phyloP scores from a whole-genome alignment of 2,329 filamentous ascomycete genomes.

The Pyrenophora teres region DNA sequence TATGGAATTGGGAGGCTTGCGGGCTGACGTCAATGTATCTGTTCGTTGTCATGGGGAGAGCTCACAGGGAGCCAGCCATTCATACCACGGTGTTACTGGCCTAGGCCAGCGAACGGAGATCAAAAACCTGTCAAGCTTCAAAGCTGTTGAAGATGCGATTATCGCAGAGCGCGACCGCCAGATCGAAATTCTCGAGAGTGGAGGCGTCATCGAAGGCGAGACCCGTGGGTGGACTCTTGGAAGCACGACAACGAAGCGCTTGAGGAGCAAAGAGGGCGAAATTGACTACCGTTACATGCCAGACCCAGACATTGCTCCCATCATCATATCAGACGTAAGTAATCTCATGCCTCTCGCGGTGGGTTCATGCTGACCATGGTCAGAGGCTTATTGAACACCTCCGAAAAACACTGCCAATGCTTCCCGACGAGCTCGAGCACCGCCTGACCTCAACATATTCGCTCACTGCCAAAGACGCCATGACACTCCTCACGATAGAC shows the following conservation, averaged over 20 bases:
- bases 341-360: not conserved
- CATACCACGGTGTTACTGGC: conserved; percentile 62
- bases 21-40: conserved; percentile 95
- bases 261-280: conserved; percentile 93
- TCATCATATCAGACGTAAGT: conserved; percentile 67
- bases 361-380: conserved; percentile 9
- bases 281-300: conserved; percentile 99
- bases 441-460: conserved; percentile 61
- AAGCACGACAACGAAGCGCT: conserved; percentile 75
- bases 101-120: conserved; percentile 93
- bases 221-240: conserved; percentile 92
- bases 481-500: conserved; percentile 77
- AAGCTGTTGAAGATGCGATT: conserved; percentile 92
- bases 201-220: conserved; percentile 78
- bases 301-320: conserved; percentile 83
- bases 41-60: conserved; percentile 61
- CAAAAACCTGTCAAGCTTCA: conserved; percentile 95
- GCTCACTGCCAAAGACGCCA: conserved; percentile 82
- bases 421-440: conserved; percentile 72
- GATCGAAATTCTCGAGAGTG: conserved; percentile 76
- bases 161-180: conserved; percentile 89
- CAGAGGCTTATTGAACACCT: conserved; percentile 70
- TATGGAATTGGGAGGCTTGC: conserved; percentile 89
- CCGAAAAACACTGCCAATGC: conserved; percentile 64
- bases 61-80: conserved; percentile 40